These are phyloP conservation scores for Cryptococcus sp. DNA, from an alignment of 1,284 basidiomycete genomes.

Conservation along the genomic window DNA sequence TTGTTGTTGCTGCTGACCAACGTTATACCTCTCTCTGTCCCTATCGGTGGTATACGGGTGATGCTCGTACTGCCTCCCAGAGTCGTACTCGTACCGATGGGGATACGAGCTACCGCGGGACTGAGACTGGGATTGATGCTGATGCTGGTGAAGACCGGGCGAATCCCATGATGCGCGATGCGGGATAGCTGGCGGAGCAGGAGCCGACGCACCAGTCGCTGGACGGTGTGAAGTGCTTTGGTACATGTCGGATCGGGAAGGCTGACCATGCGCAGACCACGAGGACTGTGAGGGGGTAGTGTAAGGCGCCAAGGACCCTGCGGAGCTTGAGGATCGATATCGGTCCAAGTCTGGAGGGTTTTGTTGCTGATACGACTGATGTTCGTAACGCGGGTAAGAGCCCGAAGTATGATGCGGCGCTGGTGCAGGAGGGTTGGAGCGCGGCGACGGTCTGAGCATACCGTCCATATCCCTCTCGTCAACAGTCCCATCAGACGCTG, in stretches of 20 bases:
- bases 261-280: neutral
- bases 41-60: too few relatives aligned
- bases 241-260: neutral
- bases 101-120: neutral
- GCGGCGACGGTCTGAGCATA: conserved; percentile 24
- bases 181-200: neutral
- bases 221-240: neutral
- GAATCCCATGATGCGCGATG: conserved; percentile 3
- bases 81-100: too few relatives aligned
- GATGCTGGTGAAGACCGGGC: conserved; percentile 1
- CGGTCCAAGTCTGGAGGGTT: conserved; percentile 15
- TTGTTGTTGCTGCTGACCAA: too few relatives aligned
- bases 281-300: neutral
- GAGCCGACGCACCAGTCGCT: neutral
- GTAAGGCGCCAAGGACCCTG: conserved; percentile 1
- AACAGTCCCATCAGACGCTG: conserved; percentile 46
- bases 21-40: too few relatives aligned
- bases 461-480: conserved; percentile 42
- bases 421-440: conserved; percentile 14
- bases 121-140: conserved; percentile 4
- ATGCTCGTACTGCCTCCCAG: too few relatives aligned
- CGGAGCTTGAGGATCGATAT: conserved; percentile 11
- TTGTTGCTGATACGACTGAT: conserved; percentile 1
- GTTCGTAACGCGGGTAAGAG: conserved; percentile 3
- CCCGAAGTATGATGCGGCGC: neutral